Conservation (phyloP, 2,329 filamentous ascomycete species). For the Curvularia eragrostidis region DNA sequence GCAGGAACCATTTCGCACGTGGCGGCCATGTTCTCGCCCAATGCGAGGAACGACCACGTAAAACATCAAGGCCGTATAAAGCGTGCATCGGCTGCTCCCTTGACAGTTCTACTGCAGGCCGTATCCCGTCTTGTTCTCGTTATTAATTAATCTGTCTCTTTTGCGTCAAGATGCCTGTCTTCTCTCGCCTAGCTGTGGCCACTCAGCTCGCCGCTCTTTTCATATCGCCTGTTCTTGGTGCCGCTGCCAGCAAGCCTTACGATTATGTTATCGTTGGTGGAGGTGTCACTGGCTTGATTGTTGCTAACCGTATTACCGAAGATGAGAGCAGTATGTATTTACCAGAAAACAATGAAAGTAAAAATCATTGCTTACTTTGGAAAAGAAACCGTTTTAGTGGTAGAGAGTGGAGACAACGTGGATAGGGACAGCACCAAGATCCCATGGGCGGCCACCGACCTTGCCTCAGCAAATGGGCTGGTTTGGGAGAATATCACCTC, state of each 20-base stretch:
- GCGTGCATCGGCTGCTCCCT: conserved; percentile 18
- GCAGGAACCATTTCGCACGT: conserved; percentile 24
- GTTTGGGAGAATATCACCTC: conserved; percentile 33
- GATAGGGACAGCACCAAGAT: conserved; percentile 34
- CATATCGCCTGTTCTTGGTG: conserved; percentile 27
- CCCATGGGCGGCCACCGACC: conserved; percentile 35
- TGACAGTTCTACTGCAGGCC: conserved; percentile 7
- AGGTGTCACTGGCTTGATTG: conserved; percentile 38
- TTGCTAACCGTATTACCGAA: conserved; percentile 39
- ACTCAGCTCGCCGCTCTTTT: conserved; percentile 33
- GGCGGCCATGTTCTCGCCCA: conserved; percentile 17
- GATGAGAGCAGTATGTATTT: conserved; percentile 29
- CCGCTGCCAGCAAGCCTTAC: conserved; percentile 23
- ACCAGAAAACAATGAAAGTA: too few species aligned
- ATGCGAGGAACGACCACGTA: conserved; percentile 14
- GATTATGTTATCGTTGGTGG: conserved; percentile 46
- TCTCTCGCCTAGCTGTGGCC: conserved; percentile 36
- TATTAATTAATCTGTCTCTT: conserved; percentile 16
- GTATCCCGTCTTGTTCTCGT: conserved; percentile 22
- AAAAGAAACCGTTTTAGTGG: conserved; percentile 35
- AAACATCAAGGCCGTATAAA: conserved; percentile 26
- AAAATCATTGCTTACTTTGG: conserved; percentile 5
- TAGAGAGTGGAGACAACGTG: conserved; percentile 37
- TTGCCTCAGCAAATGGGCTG: conserved; percentile 29
- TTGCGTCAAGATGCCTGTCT: conserved; percentile 31